Conservation (phyloP, 352 stramenopile genomes). For the Globisporangium camurandrum region DNA sequence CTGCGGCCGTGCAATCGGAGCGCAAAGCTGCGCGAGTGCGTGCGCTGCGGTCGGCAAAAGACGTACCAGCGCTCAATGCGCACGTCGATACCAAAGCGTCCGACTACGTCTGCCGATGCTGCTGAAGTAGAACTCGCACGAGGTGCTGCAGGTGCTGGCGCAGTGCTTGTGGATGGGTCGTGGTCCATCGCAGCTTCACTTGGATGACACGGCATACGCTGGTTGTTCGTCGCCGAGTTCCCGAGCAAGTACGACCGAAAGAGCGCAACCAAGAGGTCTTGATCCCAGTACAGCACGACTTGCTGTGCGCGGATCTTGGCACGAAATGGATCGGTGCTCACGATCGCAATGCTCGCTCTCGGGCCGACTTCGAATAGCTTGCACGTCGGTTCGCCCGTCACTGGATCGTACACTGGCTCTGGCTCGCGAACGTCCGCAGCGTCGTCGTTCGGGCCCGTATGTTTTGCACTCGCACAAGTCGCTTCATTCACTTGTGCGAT, state of each 20-base stretch:
- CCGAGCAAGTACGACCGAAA: slow-evolving; percentile 47
- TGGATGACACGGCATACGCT: no score
- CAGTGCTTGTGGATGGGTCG: neutral
- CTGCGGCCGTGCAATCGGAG: slow-evolving; percentile 32
- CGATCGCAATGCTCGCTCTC: slow-evolving; percentile 45
- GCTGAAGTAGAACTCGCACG: neutral
- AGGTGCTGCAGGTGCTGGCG: neutral
- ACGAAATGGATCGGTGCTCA: slow-evolving; percentile 43
- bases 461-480: neutral
- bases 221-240: slow-evolving; percentile 22
- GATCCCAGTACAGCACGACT: slow-evolving; percentile 61
- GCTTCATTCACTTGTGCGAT: slow-evolving; percentile 30
- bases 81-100: slow-evolving; percentile 33
- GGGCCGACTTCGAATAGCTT: slow-evolving; percentile 56
- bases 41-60: slow-evolving; percentile 43
- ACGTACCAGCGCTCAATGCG: slow-evolving; percentile 43
- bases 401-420: slow-evolving; percentile 34
- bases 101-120: neutral
- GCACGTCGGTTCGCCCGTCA: slow-evolving; percentile 25
- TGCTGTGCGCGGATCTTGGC: slow-evolving; percentile 41
- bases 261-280: slow-evolving; percentile 51
- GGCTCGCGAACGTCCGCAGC: slow-evolving; percentile 9
- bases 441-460: neutral
- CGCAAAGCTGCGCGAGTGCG: slow-evolving; percentile 27
- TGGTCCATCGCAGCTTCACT: neutral